Base-by-base conservation (phyloP, 331 rosid species). In the Quercus lobata region DNA sequence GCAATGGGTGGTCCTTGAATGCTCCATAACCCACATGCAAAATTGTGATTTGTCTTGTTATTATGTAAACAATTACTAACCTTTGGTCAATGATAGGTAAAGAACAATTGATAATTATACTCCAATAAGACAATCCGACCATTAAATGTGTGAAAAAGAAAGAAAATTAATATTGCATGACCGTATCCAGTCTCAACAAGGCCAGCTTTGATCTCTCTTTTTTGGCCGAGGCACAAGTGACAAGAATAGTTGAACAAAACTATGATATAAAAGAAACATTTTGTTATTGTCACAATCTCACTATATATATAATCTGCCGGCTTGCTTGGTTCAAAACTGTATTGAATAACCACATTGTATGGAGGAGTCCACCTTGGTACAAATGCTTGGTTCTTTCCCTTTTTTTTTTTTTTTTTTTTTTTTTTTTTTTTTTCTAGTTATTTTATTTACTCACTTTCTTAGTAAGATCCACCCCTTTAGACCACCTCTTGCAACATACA, bases 391-490 rank as follows among this genome's bases (percentile, higher is more conserved):
- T 77, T 78, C 35, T 57, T 69, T 72, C 8, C 21, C 17, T 68
- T 22, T 74, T 14, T 8, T 8, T 16, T 27, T 8, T 8, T 16
- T 27, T 68, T 22, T 74, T 14, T 8, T 8, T 16, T 27, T 68
- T 22, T 74, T 14, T 8, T 8, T 16, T 27, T 68, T 22, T 74
- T 14, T 8, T 8, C 11, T 27, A 0, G 30, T 49, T 54, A 54
- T 69, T 61, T 83, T 30, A 35, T 55, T 75, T 63, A 32, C 63
- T 46, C 57, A 71, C 57, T 53, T 71, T 66, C 88, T 74, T 84
- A 25, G 84, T 66, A 75, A 82, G 24, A 37, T 80, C 41, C 83
- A 71, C 79, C 75, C 24, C n/a, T 80, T 19, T 35, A 52, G 52
- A 75, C 52, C 71, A 41, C 65, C 19, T 32, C 53, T 14, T 41